Percentiles rank a stretch among this genome's conserved stretches.
Conservation (phyloP, 1,284 basidiomycete genomes). For the Garcileccinum viscosum region DNA sequence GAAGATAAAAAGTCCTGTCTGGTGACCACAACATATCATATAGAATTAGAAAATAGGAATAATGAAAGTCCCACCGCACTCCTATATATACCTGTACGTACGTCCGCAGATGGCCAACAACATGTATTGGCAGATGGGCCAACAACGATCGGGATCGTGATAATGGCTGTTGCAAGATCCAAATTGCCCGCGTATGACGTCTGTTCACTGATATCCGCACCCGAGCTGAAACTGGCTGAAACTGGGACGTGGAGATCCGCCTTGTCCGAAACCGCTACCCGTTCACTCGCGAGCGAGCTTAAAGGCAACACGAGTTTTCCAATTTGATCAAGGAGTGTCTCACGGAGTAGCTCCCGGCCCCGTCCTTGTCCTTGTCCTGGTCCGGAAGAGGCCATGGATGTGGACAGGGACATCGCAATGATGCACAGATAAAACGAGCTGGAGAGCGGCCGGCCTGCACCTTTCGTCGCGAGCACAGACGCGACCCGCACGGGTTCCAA, state of each 20-base stretch:
- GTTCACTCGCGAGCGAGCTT: background rate
- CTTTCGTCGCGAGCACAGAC: slow-evolving; percentile 31
- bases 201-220: background rate
- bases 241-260: background rate
- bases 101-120: slow-evolving; percentile 37
- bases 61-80: too few relatives aligned
- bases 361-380: background rate
- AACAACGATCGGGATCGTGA: slow-evolving; percentile 19
- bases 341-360: slow-evolving; percentile 12
- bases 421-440: slow-evolving; percentile 34
- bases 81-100: slow-evolving; percentile 4
- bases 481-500: slow-evolving; percentile 24
- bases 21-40: too few relatives aligned
- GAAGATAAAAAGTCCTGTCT: too few relatives aligned
- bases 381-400: background rate
- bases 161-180: background rate
- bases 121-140: slow-evolving; percentile 34
- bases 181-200: background rate
- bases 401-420: background rate
- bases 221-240: background rate
- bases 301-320: slow-evolving; percentile 28
- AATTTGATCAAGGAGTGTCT: slow-evolving; percentile 30
- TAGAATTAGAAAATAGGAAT: too few relatives aligned
- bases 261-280: background rate
- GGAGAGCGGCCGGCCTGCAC: slow-evolving; percentile 36